Conservation (phyloP, 2,329 filamentous ascomycete genomes). For the Claviceps quebecensis region DNA sequence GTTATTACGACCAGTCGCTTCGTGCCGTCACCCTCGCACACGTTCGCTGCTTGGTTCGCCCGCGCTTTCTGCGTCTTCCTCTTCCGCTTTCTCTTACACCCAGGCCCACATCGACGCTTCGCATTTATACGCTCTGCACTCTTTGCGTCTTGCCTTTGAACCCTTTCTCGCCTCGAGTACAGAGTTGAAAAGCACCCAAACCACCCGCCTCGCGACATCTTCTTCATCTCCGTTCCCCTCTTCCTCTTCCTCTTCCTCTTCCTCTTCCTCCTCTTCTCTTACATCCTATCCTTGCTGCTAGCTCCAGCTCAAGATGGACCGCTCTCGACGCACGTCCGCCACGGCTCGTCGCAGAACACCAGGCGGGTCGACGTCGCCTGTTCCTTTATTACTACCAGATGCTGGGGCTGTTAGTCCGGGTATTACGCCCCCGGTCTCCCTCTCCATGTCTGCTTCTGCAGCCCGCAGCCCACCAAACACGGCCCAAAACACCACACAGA, state of each 20-base stretch:
- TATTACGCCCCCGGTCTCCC: not conserved
- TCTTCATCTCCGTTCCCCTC: constrained; percentile 1
- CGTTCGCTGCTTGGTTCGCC: too few relatives aligned
- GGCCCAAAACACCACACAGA: constrained; percentile 10
- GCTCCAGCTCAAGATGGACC: constrained; percentile 22
- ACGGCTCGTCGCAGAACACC: constrained; percentile 19
- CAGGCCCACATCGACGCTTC: too few relatives aligned
- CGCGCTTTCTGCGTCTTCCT: too few relatives aligned
- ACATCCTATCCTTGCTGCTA: constrained; percentile 9
- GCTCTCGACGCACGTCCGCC: constrained; percentile 21
- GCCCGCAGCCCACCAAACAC: constrained; percentile 16
- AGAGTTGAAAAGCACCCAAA: not conserved
- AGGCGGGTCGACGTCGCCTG: constrained; percentile 18
- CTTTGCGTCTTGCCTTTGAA: not conserved
- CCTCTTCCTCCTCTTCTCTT: not conserved
- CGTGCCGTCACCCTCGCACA: too few relatives aligned
- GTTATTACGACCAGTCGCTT: too few relatives aligned
- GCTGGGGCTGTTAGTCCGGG: constrained; percentile 10
- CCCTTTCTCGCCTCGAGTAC: not conserved
- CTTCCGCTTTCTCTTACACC: too few relatives aligned
- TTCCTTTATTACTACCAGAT: constrained; percentile 19
- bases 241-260: not conserved
- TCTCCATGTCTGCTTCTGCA: constrained; percentile 13
- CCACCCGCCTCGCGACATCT: not conserved
- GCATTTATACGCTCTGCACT: too few relatives aligned